Evolutionary conservation across 1,139 yeast species (phyloP).

Genomic region (Suhomyces maxii): DNA sequence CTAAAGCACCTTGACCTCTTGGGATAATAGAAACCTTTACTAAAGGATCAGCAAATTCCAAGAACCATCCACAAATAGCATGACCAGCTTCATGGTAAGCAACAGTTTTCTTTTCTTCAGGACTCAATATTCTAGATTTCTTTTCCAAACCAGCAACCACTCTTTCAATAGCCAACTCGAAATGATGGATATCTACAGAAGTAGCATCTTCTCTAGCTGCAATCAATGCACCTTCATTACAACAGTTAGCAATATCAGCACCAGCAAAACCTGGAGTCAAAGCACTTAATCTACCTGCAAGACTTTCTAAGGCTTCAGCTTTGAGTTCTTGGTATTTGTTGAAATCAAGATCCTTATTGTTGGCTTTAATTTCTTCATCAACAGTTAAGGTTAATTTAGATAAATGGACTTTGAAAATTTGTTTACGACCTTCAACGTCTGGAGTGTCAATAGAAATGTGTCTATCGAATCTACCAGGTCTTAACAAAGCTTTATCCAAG

Average conservation of each 20-base stretch:
- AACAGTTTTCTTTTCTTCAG: constrained; percentile 70
- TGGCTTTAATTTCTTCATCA: constrained; percentile 43
- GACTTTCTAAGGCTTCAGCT: constrained; percentile 51
- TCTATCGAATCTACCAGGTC: constrained; percentile 86
- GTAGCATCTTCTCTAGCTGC: constrained; percentile 69
- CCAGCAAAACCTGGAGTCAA: constrained; percentile 85
- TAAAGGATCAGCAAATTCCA: constrained; percentile 72
- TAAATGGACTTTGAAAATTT: constrained; percentile 70
- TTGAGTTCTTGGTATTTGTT: constrained; percentile 51
- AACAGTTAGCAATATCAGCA: constrained; percentile 82
- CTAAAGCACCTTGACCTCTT: constrained; percentile 81
- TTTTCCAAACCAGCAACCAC: constrained; percentile 81
- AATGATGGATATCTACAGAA: constrained; percentile 59
- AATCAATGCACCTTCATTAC: constrained; percentile 80
- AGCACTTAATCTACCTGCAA: constrained; percentile 73
- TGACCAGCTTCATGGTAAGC: constrained; percentile 87
- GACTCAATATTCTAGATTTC: constrained; percentile 65
- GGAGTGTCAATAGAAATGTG: constrained; percentile 74
- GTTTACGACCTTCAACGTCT: constrained; percentile 76
- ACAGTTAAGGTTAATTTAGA: constrained; percentile 48
- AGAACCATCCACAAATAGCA: constrained; percentile 78
- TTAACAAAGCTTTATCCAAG: constrained; percentile 69
- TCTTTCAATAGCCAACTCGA: constrained; percentile 79
- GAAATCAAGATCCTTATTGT: constrained; percentile 42
- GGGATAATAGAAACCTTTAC: constrained; percentile 81